A percentile compares a stretch with the other conserved stretches of the same genome.
Conservation (phyloP, 768 basidiomycete genomes). For the Lentinula sp. region DNA sequence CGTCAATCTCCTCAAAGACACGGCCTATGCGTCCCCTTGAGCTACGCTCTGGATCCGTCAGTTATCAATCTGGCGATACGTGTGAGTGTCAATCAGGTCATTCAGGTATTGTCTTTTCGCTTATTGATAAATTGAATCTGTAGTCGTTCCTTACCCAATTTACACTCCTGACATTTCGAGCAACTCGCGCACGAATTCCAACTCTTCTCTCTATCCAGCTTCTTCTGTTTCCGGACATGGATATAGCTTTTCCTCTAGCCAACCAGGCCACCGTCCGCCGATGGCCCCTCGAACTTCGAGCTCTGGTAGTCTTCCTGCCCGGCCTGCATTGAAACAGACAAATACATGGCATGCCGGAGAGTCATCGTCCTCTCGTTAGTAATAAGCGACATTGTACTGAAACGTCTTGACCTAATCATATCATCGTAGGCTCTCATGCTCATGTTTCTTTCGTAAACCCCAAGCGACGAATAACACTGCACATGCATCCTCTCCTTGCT, state of each 20-base stretch:
- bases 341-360: conserved; percentile 42
- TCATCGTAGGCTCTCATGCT: conserved; percentile 15
- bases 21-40: conserved; percentile 23
- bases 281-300: conserved; percentile 31
- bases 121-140: neutral
- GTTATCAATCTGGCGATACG: conserved; percentile 17
- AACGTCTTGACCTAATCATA: neutral
- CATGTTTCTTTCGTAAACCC: conserved; percentile 29
- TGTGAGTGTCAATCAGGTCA: neutral
- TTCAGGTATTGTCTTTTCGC: neutral
- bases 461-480: conserved; percentile 29
- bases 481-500: conserved; percentile 63
- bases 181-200: conserved; percentile 10
- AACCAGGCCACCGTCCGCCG: conserved; percentile 14
- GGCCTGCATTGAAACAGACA: conserved; percentile 41
- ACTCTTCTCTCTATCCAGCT: conserved; percentile 7
- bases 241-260: conserved; percentile 17
- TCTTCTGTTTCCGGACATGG: conserved; percentile 13
- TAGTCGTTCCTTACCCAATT: conserved; percentile 19
- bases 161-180: conserved; percentile 15
- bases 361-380: conserved; percentile 24
- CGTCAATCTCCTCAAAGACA: conserved; percentile 13
- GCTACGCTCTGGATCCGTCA: conserved; percentile 22
- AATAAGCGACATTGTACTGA: neutral
- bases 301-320: conserved; percentile 30